Conservation (phyloP, 805 yeast genomes). For the Schwanniomyces occidentalis region DNA sequence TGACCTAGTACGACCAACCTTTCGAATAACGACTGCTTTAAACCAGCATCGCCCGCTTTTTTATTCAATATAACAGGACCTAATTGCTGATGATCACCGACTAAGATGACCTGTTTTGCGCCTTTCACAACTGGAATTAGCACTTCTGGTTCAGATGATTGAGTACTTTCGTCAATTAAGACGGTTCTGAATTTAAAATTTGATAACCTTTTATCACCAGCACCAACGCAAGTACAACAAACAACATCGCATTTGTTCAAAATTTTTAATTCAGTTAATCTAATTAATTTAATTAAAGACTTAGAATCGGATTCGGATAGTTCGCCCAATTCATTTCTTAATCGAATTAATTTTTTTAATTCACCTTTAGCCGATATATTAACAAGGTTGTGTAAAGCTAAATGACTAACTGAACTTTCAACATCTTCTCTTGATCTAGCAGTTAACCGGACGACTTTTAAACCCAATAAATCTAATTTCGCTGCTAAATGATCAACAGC, state of each 20-base stretch:
- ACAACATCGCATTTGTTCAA: constrained; percentile 69
- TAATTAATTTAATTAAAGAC: constrained; percentile 41
- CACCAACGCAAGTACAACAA: constrained; percentile 91
- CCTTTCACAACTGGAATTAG: constrained; percentile 88
- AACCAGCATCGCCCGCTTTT: constrained; percentile 83
- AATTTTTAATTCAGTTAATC: constrained; percentile 49
- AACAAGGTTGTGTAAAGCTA: constrained; percentile 59
- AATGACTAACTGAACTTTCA: constrained; percentile 58
- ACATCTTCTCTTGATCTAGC: constrained; percentile 83
- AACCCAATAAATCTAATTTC: constrained; percentile 66
- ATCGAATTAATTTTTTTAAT: constrained; percentile 55
- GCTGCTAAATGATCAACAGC: constrained; percentile 90
- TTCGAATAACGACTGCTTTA: constrained; percentile 84
- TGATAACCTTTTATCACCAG: constrained; percentile 71
- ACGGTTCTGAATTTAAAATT: constrained; percentile 68
- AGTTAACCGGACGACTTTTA: constrained; percentile 73
- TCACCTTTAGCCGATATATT: constrained; percentile 50
- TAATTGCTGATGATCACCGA: constrained; percentile 94
- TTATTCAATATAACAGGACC: constrained; percentile 88
- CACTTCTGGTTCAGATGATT: constrained; percentile 91
- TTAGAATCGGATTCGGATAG: constrained; percentile 55
- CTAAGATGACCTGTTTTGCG: constrained; percentile 83
- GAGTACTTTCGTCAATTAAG: constrained; percentile 89
- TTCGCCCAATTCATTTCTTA: constrained; percentile 70
- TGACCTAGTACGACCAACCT: constrained; percentile 81